Percentiles rank a stretch among this genome's conserved stretches.
These are phyloP conservation scores for Phoma sp. DNA, from an alignment of 2,329 filamentous ascomycete genomes.

Conservation along the genomic window DNA sequence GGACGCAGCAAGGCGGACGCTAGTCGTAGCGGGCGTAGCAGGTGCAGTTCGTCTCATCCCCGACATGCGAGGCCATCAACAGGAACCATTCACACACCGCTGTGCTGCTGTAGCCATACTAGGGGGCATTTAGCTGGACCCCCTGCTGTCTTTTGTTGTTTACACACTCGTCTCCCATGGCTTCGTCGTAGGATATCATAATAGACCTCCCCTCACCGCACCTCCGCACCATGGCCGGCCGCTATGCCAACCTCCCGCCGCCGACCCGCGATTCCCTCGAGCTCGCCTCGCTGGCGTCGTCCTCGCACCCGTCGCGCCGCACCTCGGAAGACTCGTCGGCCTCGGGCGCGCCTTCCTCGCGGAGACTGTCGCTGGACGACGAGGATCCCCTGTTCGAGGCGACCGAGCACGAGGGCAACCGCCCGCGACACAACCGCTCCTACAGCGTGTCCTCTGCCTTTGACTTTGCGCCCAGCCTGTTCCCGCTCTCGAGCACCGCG, in stretches of 20 bases:
- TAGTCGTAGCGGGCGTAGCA: neutral
- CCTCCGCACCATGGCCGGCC: slow-evolving; percentile 45
- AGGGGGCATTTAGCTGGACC: neutral
- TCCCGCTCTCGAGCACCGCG: slow-evolving; percentile 85
- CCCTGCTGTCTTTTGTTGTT: neutral
- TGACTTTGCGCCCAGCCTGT: slow-evolving; percentile 92
- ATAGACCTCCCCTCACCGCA: neutral
- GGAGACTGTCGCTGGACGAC: slow-evolving; percentile 85
- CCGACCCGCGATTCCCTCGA: slow-evolving; percentile 88
- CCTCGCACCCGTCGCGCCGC: slow-evolving; percentile 70
- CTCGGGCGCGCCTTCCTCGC: slow-evolving; percentile 91
- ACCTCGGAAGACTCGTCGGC: slow-evolving; percentile 76
- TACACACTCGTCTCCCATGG: slow-evolving; percentile 32
- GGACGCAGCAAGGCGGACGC: slow-evolving; percentile 3
- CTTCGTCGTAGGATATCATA: slow-evolving; percentile 17
- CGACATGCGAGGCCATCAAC: neutral
- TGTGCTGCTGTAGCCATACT: neutral
- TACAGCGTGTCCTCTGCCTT: slow-evolving; percentile 94
- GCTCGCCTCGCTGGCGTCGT: slow-evolving; percentile 91
- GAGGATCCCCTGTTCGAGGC: slow-evolving; percentile 74
- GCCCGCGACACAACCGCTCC: slow-evolving; percentile 66
- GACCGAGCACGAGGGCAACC: slow-evolving; percentile 57
- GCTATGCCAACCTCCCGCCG: slow-evolving; percentile 45
- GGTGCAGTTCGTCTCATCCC: slow-evolving; percentile 6
- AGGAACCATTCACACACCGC: slow-evolving; percentile 11